Evolutionary conservation across 2,329 filamentous ascomycete genomes (phyloP), one percentile per base, ranked within the genome.

Genomic region (Cytospora piceicola): DNA sequence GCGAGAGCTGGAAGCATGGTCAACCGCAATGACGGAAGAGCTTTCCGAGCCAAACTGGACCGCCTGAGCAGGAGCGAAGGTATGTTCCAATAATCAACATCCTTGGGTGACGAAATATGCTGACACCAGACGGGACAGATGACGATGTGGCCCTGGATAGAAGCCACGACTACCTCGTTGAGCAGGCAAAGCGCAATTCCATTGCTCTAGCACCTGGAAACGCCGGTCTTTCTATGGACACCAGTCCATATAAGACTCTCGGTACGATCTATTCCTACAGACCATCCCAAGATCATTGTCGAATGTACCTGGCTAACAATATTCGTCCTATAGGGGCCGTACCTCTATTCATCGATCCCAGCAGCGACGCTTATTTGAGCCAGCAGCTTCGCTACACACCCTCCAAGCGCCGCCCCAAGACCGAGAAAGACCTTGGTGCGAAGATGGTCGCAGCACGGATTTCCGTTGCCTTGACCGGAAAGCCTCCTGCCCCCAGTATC

Each of bases 1-100:
- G 58, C 58, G n/a, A 65, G 64, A 36, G 61, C 49, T 61, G 61
- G 58, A 42, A 68, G 64, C 17, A 55, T 67, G 20, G 63, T 59
- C 36, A 42, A 60, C 24, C 67, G 58, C 36, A 57, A 65, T 24
- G 64, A 64, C n/a, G 49, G 53, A 8, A 46, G 55, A 32, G 61
- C 39, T 17, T 58, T 63, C 51, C 39, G 42, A 24, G 62, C 58
- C 49, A 62, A 58, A 20, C n/a, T 65, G 57, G 27, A 65, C 39
- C 56, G 56, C 15, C 27, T 67, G 65, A 60, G 61, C 54, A 65
- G 54, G 30, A 58, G 49, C 15, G 67, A 63, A 30, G 65, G 67
- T 60, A n/a, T 46, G 62, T 56, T 20, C 36, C 15, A 11, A 29
- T 27, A 17, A 12, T 29, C 14, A 22, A 17, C 20, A 22, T 7